These are phyloP conservation scores for Platismatia glauca DNA, from an alignment of 495 filamentous ascomycete genomes.

Conservation along the genomic window DNA sequence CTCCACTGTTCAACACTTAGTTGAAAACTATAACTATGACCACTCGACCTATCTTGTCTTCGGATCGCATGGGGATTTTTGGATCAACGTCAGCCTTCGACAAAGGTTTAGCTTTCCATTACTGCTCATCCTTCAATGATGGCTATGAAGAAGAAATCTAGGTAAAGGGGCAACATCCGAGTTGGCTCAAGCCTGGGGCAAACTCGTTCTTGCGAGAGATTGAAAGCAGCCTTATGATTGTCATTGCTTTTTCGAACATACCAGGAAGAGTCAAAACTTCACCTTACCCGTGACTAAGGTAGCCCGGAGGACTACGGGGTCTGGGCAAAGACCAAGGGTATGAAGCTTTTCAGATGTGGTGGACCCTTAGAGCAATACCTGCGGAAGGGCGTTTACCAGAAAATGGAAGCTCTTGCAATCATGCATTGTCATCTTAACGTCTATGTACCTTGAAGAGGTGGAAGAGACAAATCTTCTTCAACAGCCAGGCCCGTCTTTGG, in stretches of 20 bases:
- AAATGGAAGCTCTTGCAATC: neutral
- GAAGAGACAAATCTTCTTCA: neutral
- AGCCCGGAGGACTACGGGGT: no score
- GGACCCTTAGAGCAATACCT: neutral
- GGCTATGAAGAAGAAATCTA: slow-evolving; percentile 30
- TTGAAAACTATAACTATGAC: slow-evolving; percentile 49
- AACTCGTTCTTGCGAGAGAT: neutral
- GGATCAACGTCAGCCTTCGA: slow-evolving; percentile 16
- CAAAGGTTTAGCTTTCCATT: slow-evolving; percentile 29
- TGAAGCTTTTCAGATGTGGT: neutral
- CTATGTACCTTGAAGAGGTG: neutral
- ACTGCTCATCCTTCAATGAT: slow-evolving; percentile 23
- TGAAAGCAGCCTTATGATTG: neutral
- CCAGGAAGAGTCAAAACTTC: no score
- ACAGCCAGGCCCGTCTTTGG: neutral
- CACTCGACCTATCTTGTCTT: slow-evolving; percentile 39
- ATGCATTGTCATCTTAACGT: neutral
- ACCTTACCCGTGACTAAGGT: no score
- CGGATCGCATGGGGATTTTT: slow-evolving; percentile 43
- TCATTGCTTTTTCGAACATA: no score
- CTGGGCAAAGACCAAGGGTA: neutral
- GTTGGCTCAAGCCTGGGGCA: neutral
- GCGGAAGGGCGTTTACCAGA: no score
- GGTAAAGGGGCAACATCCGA: neutral
- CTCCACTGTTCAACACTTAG: no score